These are phyloP conservation scores for Aspergillus conjunctus DNA, from an alignment of 495 filamentous ascomycete genomes.

Conservation along the genomic window DNA sequence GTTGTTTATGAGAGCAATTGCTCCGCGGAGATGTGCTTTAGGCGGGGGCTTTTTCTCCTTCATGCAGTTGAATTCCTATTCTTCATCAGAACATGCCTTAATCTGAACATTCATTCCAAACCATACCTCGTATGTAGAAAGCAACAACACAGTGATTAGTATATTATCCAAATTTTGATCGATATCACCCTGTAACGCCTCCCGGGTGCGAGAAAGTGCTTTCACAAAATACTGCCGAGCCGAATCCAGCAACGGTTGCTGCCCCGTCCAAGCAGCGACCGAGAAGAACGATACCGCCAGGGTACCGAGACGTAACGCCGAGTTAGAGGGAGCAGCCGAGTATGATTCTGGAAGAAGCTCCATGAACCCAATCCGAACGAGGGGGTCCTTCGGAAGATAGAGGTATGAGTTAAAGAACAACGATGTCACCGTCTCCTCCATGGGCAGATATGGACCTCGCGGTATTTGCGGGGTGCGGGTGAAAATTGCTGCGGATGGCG, in stretches of 20 bases:
- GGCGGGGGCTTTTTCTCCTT: slow-evolving; percentile 28
- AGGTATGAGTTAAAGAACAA: slow-evolving; percentile 43
- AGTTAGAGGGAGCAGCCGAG: slow-evolving; percentile 46
- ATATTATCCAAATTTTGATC: slow-evolving; percentile 54
- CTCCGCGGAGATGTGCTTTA: slow-evolving; percentile 38
- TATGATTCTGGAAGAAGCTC: slow-evolving; percentile 60
- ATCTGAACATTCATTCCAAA: background rate
- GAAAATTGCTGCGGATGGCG: background rate
- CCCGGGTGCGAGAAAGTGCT: slow-evolving; percentile 56
- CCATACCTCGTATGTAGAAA: slow-evolving; percentile 66
- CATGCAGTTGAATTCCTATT: slow-evolving; percentile 36
- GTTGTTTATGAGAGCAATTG: slow-evolving; percentile 39
- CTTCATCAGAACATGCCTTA: background rate
- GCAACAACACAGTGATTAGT: slow-evolving; percentile 61
- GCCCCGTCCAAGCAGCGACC: slow-evolving; percentile 44
- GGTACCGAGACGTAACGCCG: slow-evolving; percentile 57
- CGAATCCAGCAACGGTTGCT: slow-evolving; percentile 42
- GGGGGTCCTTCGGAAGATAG: slow-evolving; percentile 34
- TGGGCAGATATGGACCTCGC: slow-evolving; percentile 26
- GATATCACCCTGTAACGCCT: slow-evolving; percentile 52
- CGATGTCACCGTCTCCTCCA: slow-evolving; percentile 38
- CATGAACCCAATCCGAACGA: slow-evolving; percentile 37
- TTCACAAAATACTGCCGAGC: slow-evolving; percentile 42
- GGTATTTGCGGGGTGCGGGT: slow-evolving; percentile 13
- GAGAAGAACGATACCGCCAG: slow-evolving; percentile 61